These are phyloP conservation scores for Aquilaria sinensis DNA, from an alignment of 345 rosid genomes.

Conservation along the genomic window DNA sequence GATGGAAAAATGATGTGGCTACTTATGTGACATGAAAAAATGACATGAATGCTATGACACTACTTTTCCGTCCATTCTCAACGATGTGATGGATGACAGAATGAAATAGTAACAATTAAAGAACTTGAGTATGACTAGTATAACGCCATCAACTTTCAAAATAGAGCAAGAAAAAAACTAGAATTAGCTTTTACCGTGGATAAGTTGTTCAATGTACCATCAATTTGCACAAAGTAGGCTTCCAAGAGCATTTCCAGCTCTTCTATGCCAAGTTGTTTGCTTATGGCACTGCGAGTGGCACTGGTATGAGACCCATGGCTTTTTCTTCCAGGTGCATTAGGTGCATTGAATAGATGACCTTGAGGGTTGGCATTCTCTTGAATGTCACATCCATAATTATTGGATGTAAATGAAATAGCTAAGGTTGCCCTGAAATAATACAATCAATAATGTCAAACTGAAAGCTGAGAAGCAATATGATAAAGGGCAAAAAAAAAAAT, in stretches of 20 bases:
- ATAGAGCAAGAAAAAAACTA: background rate
- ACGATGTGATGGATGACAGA: too few relatives aligned
- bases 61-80: too few relatives aligned
- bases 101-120: too few relatives aligned
- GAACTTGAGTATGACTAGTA: too few relatives aligned
- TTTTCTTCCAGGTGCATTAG: conserved; percentile 36
- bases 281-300: conserved; percentile 54
- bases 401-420: conserved; percentile 34
- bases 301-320: conserved; percentile 64
- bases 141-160: background rate
- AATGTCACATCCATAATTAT: conserved; percentile 30
- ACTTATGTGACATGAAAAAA: too few relatives aligned
- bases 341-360: conserved; percentile 42
- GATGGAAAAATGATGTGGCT: too few relatives aligned
- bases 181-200: conserved; percentile 49
- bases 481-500: background rate
- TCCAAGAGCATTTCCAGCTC: conserved; percentile 98
- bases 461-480: background rate
- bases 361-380: conserved; percentile 31
- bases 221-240: conserved; percentile 90
- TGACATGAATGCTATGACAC: too few relatives aligned
- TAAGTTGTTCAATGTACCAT: conserved; percentile 84
- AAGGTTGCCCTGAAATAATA: conserved; percentile 36
- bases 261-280: conserved; percentile 70
- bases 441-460: background rate